Base-by-base conservation (phyloP, 139 green algal genomes). In the Tetratostichococcus sp. region DNA sequence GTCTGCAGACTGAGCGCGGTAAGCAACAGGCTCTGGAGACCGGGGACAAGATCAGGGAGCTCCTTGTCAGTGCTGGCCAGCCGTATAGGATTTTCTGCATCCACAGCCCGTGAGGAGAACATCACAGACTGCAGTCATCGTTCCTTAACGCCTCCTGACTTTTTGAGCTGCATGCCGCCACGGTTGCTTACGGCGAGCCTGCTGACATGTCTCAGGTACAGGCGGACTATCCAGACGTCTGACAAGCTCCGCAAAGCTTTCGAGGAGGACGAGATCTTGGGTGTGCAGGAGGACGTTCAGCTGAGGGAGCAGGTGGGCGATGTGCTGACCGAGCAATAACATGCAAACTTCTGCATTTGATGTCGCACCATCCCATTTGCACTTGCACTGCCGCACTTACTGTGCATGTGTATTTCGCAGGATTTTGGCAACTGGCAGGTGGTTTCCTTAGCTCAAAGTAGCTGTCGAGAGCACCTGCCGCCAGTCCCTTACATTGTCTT, bases 221-320 rank as follows among this genome's bases (percentile, higher is more conserved):
- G 86, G 50, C 75, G 91, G 35, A 88, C 80, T 32, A 70, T 89
- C 67, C 75, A 93, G 77, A 96, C 91, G 0, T 92, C 88, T 74
- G 84, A 94, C 77, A 82, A 79, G 4, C 89, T 96, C 28, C 58
- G 43, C 1, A 28, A 65, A 19, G 70, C 69, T 5, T 87, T 91
- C 31, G 6, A 42, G 5, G 67, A 75, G 1, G 74, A 76, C 0
- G 42, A 85, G 72, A 69, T 94, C 16, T 30, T 82, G 30, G 91
- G 91, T 14, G 85, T 89, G 67, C 90, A 93, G 75, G 93, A 97
- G 74, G 93, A 97, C 75, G 92, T 97, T 66, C 93, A 96, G 85
- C 82, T 97, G 58, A 75, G 93, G 23, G 86, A 91, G 71, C 85
- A 90, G 74, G 33, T 67, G 28, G 23, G 4, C 30, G 33, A 57